These are phyloP conservation scores for Pulveroboletus sp. DNA, from an alignment of 768 basidiomycete species.

Conservation along the genomic window DNA sequence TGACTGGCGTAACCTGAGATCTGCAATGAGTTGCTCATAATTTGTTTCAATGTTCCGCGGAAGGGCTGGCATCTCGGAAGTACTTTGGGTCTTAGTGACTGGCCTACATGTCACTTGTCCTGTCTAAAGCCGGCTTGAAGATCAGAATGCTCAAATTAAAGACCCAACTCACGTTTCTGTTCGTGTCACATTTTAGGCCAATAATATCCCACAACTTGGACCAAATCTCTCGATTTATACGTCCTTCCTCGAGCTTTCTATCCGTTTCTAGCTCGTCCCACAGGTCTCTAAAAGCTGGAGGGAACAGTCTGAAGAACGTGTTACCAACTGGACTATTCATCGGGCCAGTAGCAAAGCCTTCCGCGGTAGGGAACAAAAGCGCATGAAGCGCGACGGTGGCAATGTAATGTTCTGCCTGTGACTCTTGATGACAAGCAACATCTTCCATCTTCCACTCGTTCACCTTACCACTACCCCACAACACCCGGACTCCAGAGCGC, in stretches of 20 bases:
- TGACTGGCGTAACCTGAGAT: slow-evolving; percentile 57
- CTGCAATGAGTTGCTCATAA: slow-evolving; percentile 50
- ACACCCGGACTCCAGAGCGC: slow-evolving; percentile 65
- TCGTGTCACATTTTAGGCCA: slow-evolving; percentile 49
- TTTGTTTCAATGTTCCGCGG: slow-evolving; percentile 14
- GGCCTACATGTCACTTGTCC: slow-evolving; percentile 19
- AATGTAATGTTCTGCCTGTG: slow-evolving; percentile 87
- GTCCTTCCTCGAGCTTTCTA: slow-evolving; percentile 58
- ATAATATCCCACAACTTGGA: slow-evolving; percentile 57
- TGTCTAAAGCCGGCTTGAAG: slow-evolving; percentile 12
- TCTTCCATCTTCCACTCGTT: slow-evolving; percentile 80
- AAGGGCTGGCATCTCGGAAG: slow-evolving; percentile 2
- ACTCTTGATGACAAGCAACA: slow-evolving; percentile 70
- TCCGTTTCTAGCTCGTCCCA: slow-evolving; percentile 84
- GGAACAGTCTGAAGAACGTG: slow-evolving; percentile 76
- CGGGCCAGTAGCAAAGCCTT: slow-evolving; percentile 58
- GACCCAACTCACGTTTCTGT: slow-evolving; percentile 38
- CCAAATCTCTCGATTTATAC: slow-evolving; percentile 68
- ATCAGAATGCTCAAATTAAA: neutral
- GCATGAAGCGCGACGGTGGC: slow-evolving; percentile 81
- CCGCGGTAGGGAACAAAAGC: slow-evolving; percentile 57
- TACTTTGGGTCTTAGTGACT: slow-evolving; percentile 13
- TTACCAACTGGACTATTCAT: slow-evolving; percentile 42
- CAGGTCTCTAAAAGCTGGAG: slow-evolving; percentile 76
- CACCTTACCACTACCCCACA: slow-evolving; percentile 60